phyloP scores from a whole-genome alignment of 768 basidiomycete genomes.

The Termitomyces sp. region DNA sequence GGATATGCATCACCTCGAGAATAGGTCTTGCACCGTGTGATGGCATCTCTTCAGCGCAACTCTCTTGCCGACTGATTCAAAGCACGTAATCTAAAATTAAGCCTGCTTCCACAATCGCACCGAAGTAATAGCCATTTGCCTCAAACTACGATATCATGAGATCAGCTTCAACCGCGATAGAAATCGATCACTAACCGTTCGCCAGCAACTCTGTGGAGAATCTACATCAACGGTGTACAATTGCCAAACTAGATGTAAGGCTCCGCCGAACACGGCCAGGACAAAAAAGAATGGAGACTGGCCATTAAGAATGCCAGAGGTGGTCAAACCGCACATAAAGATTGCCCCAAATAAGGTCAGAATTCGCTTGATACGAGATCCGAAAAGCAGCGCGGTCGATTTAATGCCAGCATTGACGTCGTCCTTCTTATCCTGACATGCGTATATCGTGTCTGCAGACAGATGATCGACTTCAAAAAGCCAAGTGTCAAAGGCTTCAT shows the following conservation, averaged over 20 bases:
- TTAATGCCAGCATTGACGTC: conserved; percentile 57
- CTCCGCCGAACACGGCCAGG: conserved; percentile 4
- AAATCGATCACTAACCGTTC: neutral
- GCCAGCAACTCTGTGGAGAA: conserved; percentile 11
- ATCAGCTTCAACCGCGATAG: neutral
- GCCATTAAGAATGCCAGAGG: conserved; percentile 23
- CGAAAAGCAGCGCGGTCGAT: conserved; percentile 62
- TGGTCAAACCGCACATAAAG: conserved; percentile 19
- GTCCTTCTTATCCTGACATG: conserved; percentile 55
- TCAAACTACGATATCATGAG: conserved; percentile 3
- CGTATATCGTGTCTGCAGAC: conserved; percentile 51
- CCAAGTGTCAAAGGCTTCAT: neutral
- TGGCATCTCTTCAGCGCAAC: too few relatives aligned
- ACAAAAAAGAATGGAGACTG: conserved; percentile 13
- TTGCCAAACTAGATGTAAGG: conserved; percentile 8
- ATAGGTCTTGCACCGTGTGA: too few relatives aligned
- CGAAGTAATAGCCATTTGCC: conserved; percentile 9
- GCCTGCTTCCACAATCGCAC: conserved; percentile 6
- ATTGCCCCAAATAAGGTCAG: conserved; percentile 35
- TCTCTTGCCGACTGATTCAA: too few relatives aligned
- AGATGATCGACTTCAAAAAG: neutral
- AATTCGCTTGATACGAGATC: conserved; percentile 36
- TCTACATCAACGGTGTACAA: conserved; percentile 9
- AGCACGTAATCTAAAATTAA: neutral
- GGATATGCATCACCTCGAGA: too few relatives aligned